Evolutionary conservation across 352 stramenopile genomes (phyloP), one percentile per base, ranked within the genome.

Genomic region (Phytophthora boehmeriae): DNA sequence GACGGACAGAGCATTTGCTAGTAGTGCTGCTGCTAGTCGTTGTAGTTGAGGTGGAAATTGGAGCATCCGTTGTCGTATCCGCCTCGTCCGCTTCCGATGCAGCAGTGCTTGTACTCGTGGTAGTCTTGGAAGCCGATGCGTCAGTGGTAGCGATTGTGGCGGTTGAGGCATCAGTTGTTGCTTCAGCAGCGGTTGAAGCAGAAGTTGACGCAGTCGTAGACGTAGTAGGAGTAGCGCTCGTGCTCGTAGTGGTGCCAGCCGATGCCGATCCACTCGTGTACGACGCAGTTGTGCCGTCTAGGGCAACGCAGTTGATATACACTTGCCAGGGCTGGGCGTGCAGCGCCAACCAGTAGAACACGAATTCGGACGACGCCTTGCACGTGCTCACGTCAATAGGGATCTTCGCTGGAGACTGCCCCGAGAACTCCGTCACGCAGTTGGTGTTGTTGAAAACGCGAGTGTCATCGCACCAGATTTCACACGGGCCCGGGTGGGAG

Each of bases 271-370:
- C 61, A 36, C 22, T 32, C 20, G 45, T 39, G 46, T 54, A 54
- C n/a, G 35, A 68, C 2, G 25, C 17, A 13, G 49, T 20, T 14
- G 44, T 52, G 35, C 60, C 62, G 17, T 73, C 49, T 5, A 76
- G 48, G 4, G 52, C 36, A n/a, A 69, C 68, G 30, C 72, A 81
- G 59, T 81, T 75, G 45, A 78, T 72, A 57, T 79, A 83, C 28
- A 75, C 48, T 57, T 83, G 70, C 70, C 70, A 83, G 48, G 72
- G 62, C 19, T 73, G 56, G 13, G 39, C 49, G 30, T 79, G 73
- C 46, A 79, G 46, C 1, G 73, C 70, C 0, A 83, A 43, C 73
- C 73, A 83, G 60, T 76, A 79, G 57, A 83, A 79, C 11, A 66
- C 59, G 10, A 83, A 45, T 35, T 72, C 50, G 19, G 44, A 59